A percentile compares a stretch with the other conserved stretches of the same genome.
Conservation (phyloP, 139 green algal species). For the Edaphochlamys debaryana region DNA sequence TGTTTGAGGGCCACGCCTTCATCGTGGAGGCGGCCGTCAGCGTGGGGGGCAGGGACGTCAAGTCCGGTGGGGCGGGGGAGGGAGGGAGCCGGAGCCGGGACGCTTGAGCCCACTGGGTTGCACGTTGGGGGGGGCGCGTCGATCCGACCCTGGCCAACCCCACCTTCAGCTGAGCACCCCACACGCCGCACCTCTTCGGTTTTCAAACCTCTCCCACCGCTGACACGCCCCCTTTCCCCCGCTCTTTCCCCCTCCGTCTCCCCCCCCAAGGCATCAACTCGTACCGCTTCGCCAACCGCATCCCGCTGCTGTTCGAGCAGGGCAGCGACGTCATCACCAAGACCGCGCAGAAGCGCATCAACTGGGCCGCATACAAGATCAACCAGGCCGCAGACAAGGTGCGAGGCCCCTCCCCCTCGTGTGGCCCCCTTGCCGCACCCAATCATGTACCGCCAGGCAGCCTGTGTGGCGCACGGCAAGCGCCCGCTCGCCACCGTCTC, state of each 20-base stretch:
- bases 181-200: no score
- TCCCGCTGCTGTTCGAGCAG: constrained; percentile 96
- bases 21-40: constrained; percentile 94
- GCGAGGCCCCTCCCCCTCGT: no score
- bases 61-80: constrained; percentile 54
- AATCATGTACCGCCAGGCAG: background rate
- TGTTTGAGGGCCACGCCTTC: constrained; percentile 96
- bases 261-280: constrained; percentile 84
- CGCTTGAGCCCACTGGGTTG: no score
- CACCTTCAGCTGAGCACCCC: no score
- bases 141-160: no score
- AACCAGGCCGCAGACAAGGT: constrained; percentile 90
- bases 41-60: constrained; percentile 89
- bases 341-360: constrained; percentile 92
- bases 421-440: background rate
- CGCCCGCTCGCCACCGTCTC: no score
- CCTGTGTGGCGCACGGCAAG: background rate
- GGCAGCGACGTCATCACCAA: constrained; percentile 93
- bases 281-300: constrained; percentile 96
- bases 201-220: no score
- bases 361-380: constrained; percentile 97
- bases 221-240: no score
- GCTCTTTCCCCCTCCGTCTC: no score
- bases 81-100: no score
- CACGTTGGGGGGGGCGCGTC: no score